Conservation (phyloP, 2,329 filamentous ascomycete genomes). For the Leptodontidium sp. region DNA sequence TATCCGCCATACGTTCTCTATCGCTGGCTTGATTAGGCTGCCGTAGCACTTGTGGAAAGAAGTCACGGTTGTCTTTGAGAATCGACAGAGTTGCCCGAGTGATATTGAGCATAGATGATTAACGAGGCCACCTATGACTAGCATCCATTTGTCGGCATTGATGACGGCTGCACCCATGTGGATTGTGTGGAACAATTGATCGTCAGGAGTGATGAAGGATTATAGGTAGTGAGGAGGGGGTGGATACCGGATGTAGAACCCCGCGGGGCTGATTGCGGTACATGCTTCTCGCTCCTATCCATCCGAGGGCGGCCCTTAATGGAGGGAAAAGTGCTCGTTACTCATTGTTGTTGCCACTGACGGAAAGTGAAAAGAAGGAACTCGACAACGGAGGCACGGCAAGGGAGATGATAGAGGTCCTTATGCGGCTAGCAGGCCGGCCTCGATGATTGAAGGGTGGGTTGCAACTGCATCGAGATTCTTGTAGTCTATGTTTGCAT, state of each 20-base stretch:
- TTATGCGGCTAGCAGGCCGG: too few species aligned
- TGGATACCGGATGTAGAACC: slow-evolving; percentile 4
- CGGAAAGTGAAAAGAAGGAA: too few species aligned
- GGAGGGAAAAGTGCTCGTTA: neutral
- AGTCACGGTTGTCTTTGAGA: neutral
- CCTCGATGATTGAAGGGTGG: too few species aligned
- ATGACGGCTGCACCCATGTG: slow-evolving; percentile 1
- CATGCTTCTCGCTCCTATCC: neutral
- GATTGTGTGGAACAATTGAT: neutral
- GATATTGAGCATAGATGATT: neutral
- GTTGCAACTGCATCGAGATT: too few species aligned
- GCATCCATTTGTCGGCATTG: neutral
- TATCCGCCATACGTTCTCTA: neutral
- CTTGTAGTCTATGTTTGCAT: too few species aligned
- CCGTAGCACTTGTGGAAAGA: neutral
- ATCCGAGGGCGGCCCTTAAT: neutral
- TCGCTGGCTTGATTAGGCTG: neutral
- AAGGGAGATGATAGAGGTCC: too few species aligned
- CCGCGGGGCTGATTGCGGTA: neutral
- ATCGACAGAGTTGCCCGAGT: neutral
- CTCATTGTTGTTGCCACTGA: neutral
- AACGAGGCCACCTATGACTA: neutral
- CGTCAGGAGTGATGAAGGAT: neutral
- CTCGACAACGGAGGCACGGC: too few species aligned
- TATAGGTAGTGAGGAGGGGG: neutral